Evolutionary conservation across 2,329 filamentous ascomycete genomes (phyloP), one percentile per base, ranked within the genome.

Genomic region (Rhynchosporium secalis): DNA sequence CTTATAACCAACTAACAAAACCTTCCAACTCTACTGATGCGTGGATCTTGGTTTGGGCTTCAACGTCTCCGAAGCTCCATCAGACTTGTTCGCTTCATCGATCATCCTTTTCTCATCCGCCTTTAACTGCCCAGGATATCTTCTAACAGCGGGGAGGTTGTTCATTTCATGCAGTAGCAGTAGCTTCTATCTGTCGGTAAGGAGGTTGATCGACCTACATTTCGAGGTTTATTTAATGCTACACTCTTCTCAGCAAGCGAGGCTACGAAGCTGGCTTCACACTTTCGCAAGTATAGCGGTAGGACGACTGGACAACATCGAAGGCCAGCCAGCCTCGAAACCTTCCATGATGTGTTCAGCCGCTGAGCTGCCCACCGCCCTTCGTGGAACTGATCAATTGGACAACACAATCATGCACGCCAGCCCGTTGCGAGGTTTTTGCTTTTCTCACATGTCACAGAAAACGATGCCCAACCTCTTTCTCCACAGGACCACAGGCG

Each of bases 321-420:
- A 20, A 20, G 20, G 20, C 20, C 20, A 20, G 20, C 20, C 20
- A 20, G 20, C 20, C 47, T 31, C 28, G 29, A 38, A 38, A 56
- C 31, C 31, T 56, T 29, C 54, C 54, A 45, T 46, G 54, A 15
- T 46, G 38, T 13, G 20, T 20, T 20, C 20, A 26, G 13, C 33
- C 33, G 33, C 33, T 36, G 33, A 36, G 12, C 40, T 56, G 54
- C 54, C 33, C 45, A 13, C 20, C 2, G 5, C 33, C 54, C 28
- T 29, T 56, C 54, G 54, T 56, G 54, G 54, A 56, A 31, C 38
- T 33, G 26, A 56, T n/a, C 43, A 45, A 56, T 56, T 56, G 54
- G 54, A 56, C 40, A 41, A 5, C n/a, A 20, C 12, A 8, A 20
- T 54, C 28, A 54, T 54, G 51, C 51, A 54, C 36, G 33, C 26